phyloP scores from a whole-genome alignment of 2,329 filamentous ascomycete genomes.

The Fusarium paranaense region DNA sequence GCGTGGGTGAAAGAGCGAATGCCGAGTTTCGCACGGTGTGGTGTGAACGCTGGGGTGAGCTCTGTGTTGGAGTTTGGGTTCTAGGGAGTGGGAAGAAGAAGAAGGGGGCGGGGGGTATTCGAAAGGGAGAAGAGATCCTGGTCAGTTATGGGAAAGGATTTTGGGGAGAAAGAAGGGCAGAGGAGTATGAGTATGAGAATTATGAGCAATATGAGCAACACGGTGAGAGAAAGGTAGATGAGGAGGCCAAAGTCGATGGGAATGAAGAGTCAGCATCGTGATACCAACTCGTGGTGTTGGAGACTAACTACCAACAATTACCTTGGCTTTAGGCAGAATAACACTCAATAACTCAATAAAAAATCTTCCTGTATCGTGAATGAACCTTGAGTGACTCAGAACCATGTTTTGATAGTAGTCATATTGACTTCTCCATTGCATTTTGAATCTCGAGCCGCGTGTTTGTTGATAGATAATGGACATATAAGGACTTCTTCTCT shows the following conservation, averaged over 20 bases:
- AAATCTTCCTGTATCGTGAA: not conserved
- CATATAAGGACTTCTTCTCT: not conserved
- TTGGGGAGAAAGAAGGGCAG: constrained; percentile 60
- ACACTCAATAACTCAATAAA: not conserved
- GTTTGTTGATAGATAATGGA: not conserved
- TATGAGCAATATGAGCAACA: not conserved
- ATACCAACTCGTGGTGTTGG: not conserved
- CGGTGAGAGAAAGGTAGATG: not conserved
- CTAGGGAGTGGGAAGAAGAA: constrained; percentile 46
- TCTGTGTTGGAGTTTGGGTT: constrained; percentile 70
- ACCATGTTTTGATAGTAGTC: not conserved
- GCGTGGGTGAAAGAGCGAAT: constrained; percentile 64
- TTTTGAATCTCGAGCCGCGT: not conserved
- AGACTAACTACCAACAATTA: not conserved
- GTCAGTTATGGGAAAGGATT: constrained; percentile 78
- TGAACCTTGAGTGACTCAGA: not conserved
- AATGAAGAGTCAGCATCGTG: not conserved
- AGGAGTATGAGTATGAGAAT: constrained; percentile 15
- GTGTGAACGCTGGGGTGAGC: constrained; percentile 63
- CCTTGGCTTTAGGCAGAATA: not conserved
- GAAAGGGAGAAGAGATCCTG: constrained; percentile 72
- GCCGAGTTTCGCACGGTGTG: constrained; percentile 71
- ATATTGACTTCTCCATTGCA: not conserved
- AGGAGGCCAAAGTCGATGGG: not conserved
- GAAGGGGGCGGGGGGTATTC: constrained; percentile 54